These are phyloP conservation scores for Corylus avellana DNA, from an alignment of 306 rosid species.

Conservation along the genomic window DNA sequence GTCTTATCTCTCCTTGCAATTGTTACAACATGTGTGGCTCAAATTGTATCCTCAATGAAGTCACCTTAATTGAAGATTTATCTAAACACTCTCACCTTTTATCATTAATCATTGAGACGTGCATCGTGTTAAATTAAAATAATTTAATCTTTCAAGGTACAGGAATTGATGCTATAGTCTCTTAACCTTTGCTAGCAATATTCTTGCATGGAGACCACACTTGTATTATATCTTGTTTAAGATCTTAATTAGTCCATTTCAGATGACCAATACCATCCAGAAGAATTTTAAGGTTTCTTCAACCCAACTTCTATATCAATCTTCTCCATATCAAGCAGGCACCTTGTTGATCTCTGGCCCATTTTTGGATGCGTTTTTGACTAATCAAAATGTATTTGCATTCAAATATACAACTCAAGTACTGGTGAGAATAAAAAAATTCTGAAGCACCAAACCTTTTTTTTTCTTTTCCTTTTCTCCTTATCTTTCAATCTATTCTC, in stretches of 20 bases:
- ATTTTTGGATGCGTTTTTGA: slow-evolving; percentile 75
- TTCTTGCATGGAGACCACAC: neutral
- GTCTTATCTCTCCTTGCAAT: slow-evolving; percentile 82
- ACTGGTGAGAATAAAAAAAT: slow-evolving; percentile 62
- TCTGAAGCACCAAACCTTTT: neutral
- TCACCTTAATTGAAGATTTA: slow-evolving; percentile 10
- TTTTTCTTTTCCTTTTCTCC: neutral
- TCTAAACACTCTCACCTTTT: neutral
- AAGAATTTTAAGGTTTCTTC: slow-evolving; percentile 94
- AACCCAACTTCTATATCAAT: slow-evolving; percentile 92
- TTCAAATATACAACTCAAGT: slow-evolving; percentile 90
- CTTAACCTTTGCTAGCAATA: slow-evolving; percentile 11
- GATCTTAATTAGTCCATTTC: slow-evolving; percentile 60
- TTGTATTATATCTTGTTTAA: slow-evolving; percentile 26
- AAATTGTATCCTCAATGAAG: slow-evolving; percentile 79
- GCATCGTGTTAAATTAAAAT: neutral
- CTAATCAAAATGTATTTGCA: slow-evolving; percentile 72
- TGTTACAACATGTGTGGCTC: slow-evolving; percentile 92
- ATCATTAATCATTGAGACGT: neutral
- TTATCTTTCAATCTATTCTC: slow-evolving; percentile 6
- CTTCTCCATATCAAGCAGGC: slow-evolving; percentile 87
- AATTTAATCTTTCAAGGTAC: neutral
- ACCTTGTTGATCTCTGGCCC: slow-evolving; percentile 88
- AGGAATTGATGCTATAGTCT: neutral
- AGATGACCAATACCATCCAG: slow-evolving; percentile 99